These are phyloP conservation scores for Stephanodiscus triporus DNA, from an alignment of 108 stramenopile species.

Conservation along the genomic window DNA sequence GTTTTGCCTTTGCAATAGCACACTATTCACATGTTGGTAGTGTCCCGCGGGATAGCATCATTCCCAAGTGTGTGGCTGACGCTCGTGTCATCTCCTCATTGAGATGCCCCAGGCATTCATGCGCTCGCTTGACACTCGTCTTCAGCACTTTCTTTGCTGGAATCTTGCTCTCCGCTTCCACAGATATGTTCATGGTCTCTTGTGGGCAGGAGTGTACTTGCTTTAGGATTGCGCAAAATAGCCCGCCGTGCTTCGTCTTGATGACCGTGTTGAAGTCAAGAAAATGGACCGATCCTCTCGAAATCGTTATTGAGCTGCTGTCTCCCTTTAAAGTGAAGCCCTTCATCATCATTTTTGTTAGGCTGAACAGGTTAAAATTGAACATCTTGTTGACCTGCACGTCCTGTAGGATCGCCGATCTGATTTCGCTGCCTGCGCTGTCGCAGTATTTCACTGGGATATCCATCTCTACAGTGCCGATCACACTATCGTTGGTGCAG, in stretches of 20 bases:
- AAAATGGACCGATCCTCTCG: too few species aligned
- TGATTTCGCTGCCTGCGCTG: background rate
- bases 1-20: conserved; percentile 24
- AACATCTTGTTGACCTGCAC: too few species aligned
- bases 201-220: background rate
- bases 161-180: background rate
- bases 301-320: background rate
- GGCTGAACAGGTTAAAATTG: too few species aligned
- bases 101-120: background rate
- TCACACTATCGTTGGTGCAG: too few species aligned
- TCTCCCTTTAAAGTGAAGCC: background rate
- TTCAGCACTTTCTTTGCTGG: background rate
- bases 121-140: background rate
- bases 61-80: background rate
- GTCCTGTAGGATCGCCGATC: background rate
- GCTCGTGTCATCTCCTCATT: background rate
- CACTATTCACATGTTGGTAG: too few species aligned
- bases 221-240: background rate
- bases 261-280: too few species aligned
- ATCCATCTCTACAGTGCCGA: background rate
- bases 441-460: background rate
- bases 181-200: background rate
- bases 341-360: too few species aligned
- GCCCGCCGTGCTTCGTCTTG: background rate
- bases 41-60: conserved; percentile 3